These are phyloP conservation scores for Tylopilus sp. DNA, from an alignment of 768 basidiomycete genomes.

Conservation along the genomic window DNA sequence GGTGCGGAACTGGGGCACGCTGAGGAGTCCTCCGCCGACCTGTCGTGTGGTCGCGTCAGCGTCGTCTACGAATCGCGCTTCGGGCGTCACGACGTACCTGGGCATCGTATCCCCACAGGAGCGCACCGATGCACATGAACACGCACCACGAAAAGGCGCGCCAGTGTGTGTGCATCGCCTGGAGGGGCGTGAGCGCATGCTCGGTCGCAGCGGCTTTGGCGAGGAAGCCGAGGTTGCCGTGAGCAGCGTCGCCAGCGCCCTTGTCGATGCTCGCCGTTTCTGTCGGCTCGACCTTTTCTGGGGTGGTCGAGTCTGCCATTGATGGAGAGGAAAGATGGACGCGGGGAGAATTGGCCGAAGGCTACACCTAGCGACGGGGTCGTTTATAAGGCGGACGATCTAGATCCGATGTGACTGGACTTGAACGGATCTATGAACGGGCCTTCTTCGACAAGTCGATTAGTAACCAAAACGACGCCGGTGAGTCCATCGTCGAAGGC, in stretches of 20 bases:
- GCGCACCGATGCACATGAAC: conserved; percentile 11
- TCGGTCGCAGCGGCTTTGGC: conserved; percentile 20
- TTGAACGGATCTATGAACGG: too few relatives aligned
- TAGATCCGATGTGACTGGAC: too few relatives aligned
- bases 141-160: conserved; percentile 24
- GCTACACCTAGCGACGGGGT: too few relatives aligned
- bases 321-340: too few relatives aligned
- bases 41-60: too few relatives aligned
- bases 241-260: not conserved
- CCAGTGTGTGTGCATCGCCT: conserved; percentile 23
- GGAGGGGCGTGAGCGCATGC: conserved; percentile 17
- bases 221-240: conserved; percentile 17
- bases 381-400: too few relatives aligned
- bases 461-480: too few relatives aligned
- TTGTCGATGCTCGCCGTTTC: not conserved
- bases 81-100: conserved; percentile 20
- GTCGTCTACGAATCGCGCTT: too few relatives aligned
- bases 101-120: conserved; percentile 23
- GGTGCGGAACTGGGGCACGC: conserved; percentile 23
- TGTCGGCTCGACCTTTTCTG: not conserved
- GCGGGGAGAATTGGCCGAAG: too few relatives aligned
- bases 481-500: too few relatives aligned
- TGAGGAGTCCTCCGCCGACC: conserved; percentile 20
- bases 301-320: too few relatives aligned
- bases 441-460: too few relatives aligned